Percentiles rank a stretch among this genome's conserved stretches.
phyloP scores from a whole-genome alignment of 2,329 filamentous ascomycete species.

The Sporothrix humicola region DNA sequence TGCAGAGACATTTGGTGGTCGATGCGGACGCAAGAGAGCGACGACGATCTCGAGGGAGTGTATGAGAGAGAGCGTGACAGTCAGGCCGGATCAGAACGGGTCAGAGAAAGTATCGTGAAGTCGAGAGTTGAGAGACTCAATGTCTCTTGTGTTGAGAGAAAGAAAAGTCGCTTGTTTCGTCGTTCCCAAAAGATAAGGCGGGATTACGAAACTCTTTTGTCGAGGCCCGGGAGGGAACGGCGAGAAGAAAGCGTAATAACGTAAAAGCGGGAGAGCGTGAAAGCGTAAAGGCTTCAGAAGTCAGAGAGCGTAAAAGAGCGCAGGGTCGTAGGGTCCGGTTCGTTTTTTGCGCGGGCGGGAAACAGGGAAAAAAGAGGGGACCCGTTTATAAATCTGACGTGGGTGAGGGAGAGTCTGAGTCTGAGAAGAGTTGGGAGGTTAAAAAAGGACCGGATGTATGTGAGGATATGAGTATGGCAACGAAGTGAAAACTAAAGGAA shows the following conservation, averaged over 20 bases:
- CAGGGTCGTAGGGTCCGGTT: not conserved
- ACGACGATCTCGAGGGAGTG: no score
- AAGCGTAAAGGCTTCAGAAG: not conserved
- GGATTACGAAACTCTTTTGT: slow-evolving; percentile 25
- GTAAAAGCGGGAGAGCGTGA: no score
- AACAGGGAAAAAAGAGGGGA: slow-evolving; percentile 21
- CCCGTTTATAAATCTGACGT: slow-evolving; percentile 3
- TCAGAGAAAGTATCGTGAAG: slow-evolving; percentile 1
- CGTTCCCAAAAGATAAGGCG: slow-evolving; percentile 22
- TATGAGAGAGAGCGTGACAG: not conserved
- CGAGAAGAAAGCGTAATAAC: not conserved
- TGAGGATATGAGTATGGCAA: not conserved
- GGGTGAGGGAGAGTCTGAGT: not conserved
- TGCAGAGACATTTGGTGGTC: slow-evolving; percentile 33
- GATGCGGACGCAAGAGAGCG: slow-evolving; percentile 4
- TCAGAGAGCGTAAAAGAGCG: slow-evolving; percentile 9
- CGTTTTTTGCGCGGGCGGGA: slow-evolving; percentile 5
- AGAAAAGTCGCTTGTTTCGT: slow-evolving; percentile 8
- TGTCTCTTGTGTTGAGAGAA: not conserved
- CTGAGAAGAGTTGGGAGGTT: not conserved
- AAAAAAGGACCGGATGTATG: not conserved
- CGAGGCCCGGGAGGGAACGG: slow-evolving; percentile 30
- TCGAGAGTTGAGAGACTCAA: not conserved
- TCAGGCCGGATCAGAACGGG: no score
- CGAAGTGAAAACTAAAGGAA: not conserved